Percentiles rank a stretch among this genome's conserved stretches.
Evolutionary conservation across 805 yeast genomes (phyloP).

Genomic region (Candida schatavii): DNA sequence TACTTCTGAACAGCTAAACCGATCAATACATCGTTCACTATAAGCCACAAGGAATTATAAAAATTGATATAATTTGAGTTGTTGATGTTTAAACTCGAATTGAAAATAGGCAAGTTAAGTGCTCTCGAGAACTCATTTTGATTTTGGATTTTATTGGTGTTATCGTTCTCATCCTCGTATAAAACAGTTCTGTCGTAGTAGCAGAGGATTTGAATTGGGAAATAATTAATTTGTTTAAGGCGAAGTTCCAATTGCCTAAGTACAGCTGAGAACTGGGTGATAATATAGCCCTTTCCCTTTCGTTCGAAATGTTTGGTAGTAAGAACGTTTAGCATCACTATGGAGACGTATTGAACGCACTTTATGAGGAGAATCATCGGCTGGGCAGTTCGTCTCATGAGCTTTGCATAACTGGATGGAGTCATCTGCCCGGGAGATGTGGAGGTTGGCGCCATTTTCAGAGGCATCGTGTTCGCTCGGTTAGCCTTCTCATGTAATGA

Average conservation of each 20-base stretch:
- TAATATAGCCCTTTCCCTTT: constrained; percentile 11
- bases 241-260: constrained; percentile 80
- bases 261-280: constrained; percentile 52
- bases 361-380: constrained; percentile 12
- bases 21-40: constrained; percentile 73
- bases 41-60: constrained; percentile 86
- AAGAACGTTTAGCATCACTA: constrained; percentile 20
- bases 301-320: constrained; percentile 16
- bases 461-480: not conserved
- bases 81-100: constrained; percentile 35
- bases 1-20: constrained; percentile 61
- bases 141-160: constrained; percentile 14
- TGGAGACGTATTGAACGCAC: constrained; percentile 15
- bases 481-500: not conserved
- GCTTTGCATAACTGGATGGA: constrained; percentile 7
- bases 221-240: constrained; percentile 67
- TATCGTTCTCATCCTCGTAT: constrained; percentile 27
- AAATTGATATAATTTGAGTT: constrained; percentile 65
- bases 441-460: not conserved
- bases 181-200: constrained; percentile 44
- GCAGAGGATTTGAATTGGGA: constrained; percentile 75
- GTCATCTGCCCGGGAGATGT: no score
- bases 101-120: constrained; percentile 32
- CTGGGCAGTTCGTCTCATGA: constrained; percentile 7
- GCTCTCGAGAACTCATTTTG: constrained; percentile 42